Base-by-base conservation (phyloP, 2,329 filamentous ascomycete genomes). In the Thielaviopsis punctulata region DNA sequence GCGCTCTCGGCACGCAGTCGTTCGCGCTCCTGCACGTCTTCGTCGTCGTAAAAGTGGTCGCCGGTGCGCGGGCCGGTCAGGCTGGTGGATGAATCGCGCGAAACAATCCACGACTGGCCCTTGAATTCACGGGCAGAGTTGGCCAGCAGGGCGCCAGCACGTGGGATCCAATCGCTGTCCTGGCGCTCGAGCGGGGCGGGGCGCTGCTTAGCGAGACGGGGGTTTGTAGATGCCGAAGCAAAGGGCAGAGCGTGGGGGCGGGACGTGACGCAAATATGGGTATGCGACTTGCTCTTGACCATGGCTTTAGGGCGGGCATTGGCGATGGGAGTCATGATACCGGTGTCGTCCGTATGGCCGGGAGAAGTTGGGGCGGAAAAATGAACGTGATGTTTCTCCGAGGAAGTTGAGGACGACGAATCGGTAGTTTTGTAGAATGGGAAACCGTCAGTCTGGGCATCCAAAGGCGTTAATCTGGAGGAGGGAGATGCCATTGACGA, bases 61-160 rank as follows among this genome's bases (percentile, higher is more conserved):
- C 68, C 67, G 30, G 76, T 71, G 7, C 65, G 67, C 60, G 72
- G 63, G 22, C 69, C 75, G 0, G 71, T 66, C 18, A 83, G 68
- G 60, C 74, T 80, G 8, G 78, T 83, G 1, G 79, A 81, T 61
- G 77, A 81, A 52, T 75, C 76, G 46, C 78, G 71, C 22, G 78
- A 77, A n/a, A 76, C 68, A 19, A 85, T 72, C 81, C 81, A 85
- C 13, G 74, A 67, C 63, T 84, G 80, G 13, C 81, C 81, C 64
- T 84, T 84, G 59, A 69, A 79, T 61, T 84, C 80, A 53, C 80
- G 69, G 18, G 79, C 70, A 61, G 80, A 77, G 49, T 72, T 73
- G 53, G 75, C 75, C 58, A 84, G 74, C 46, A 80, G 61, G 6
- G 77, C 77, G 46, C 79, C 80, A 0, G 79, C 73, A 25, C 79